phyloP scores from a whole-genome alignment of 768 basidiomycete genomes.

The Suillus brevipes region DNA sequence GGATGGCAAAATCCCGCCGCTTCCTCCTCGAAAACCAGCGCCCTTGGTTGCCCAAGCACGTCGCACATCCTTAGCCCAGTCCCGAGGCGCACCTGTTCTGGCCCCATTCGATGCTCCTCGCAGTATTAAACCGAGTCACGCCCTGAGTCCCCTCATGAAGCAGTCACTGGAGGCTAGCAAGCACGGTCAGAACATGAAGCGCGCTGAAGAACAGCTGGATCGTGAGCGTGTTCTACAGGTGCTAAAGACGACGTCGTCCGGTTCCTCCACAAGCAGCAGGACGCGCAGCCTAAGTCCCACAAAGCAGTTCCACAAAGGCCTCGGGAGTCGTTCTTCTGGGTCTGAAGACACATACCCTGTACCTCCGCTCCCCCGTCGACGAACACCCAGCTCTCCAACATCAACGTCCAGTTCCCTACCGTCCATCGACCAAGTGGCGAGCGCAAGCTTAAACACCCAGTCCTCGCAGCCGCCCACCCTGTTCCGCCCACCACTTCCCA shows the following conservation, averaged over 20 bases:
- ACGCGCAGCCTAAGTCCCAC: conserved; percentile 34
- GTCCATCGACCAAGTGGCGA: conserved; percentile 46
- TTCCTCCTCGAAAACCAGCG: conserved; percentile 39
- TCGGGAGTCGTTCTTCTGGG: background rate
- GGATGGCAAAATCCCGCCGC: conserved; percentile 28
- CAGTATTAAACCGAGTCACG: conserved; percentile 38
- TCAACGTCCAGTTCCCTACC: conserved; percentile 34
- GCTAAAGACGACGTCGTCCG: conserved; percentile 58
- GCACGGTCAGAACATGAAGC: conserved; percentile 67
- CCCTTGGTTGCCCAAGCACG: conserved; percentile 18
- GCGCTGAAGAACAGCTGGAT: conserved; percentile 65
- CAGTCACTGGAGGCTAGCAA: conserved; percentile 76
- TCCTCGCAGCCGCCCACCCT: conserved; percentile 12
- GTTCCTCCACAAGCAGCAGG: conserved; percentile 21
- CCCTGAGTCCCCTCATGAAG: conserved; percentile 65
- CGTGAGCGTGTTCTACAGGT: conserved; percentile 71
- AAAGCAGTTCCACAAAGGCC: conserved; percentile 16
- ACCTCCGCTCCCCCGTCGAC: conserved; percentile 40
- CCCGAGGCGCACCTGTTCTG: conserved; percentile 5
- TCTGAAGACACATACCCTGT: conserved; percentile 25
- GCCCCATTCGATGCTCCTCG: conserved; percentile 18
- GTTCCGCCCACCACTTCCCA: conserved; percentile 27
- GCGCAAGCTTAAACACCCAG: conserved; percentile 29
- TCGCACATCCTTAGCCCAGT: conserved; percentile 16
- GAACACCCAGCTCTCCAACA: conserved; percentile 34